Conservation (phyloP, 129 eudicot species). For the Kitagawia praeruptora region DNA sequence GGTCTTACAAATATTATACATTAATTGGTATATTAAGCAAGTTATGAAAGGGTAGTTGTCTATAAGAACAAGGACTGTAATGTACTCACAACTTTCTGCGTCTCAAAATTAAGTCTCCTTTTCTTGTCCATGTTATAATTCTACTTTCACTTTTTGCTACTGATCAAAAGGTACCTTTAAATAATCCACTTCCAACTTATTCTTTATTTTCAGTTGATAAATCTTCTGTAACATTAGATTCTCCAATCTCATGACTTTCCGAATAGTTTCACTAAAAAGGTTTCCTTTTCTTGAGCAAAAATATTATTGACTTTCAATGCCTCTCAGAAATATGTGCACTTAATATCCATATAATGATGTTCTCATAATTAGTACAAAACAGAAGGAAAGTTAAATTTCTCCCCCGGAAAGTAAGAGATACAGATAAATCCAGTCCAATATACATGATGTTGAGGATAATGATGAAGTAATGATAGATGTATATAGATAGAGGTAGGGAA, state of each 20-base stretch:
- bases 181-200: background rate
- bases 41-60: conserved; percentile 13
- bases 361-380: background rate
- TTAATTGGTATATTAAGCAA: conserved; percentile 14
- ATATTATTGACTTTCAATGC: background rate
- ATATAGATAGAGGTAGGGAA: background rate
- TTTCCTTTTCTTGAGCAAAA: background rate
- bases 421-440: conserved; percentile 10
- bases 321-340: background rate
- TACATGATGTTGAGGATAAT: conserved; percentile 42
- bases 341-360: background rate
- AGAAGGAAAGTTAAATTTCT: conserved; percentile 8
- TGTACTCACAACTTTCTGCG: conserved; percentile 21
- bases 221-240: background rate
- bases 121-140: conserved; percentile 21
- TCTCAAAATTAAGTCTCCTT: conserved; percentile 19
- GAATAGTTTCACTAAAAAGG: background rate
- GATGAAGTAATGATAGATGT: conserved; percentile 38
- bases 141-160: conserved; percentile 18
- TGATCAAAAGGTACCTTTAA: conserved; percentile 31
- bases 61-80: conserved; percentile 6
- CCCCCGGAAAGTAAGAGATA: conserved; percentile 41
- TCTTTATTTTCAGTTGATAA: background rate
- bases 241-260: conserved; percentile 1
- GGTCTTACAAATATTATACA: background rate